Percentiles rank a stretch among this genome's conserved stretches.
phyloP scores from a whole-genome alignment of 75 land plant species.

The Ceratopteris richardii region DNA sequence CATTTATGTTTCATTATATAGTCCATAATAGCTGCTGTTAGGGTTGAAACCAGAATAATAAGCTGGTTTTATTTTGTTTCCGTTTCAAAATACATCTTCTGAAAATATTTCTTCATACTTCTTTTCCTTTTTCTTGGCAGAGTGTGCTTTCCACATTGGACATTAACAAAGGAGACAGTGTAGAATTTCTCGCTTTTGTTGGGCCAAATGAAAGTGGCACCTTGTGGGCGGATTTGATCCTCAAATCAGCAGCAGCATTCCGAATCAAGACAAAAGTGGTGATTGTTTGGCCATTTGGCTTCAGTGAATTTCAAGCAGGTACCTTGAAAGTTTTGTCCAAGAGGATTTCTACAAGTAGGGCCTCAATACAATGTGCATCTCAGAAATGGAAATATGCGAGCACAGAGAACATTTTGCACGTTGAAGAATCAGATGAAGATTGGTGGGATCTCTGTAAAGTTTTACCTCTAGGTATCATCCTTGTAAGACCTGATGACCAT shows the following conservation, averaged over 20 bases:
- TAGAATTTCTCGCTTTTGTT: constrained; percentile 65
- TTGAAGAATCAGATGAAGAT: constrained; percentile 37
- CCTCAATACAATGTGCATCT: constrained; percentile 5
- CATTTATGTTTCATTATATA: no score
- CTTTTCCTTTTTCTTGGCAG: constrained; percentile 18
- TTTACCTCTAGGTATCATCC: constrained; percentile 50
- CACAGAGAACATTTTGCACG: constrained; percentile 28
- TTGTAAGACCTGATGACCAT: constrained; percentile 93
- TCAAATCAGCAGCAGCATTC: constrained; percentile 32
- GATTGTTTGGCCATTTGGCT: constrained; percentile 57
- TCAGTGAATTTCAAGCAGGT: neutral
- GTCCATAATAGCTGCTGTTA: no score
- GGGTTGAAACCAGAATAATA: no score
- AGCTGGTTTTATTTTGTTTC: no score
- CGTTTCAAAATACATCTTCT: no score
- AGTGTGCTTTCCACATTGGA: constrained; percentile 64
- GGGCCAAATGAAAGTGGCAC: constrained; percentile 42
- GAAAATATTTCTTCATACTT: no score
- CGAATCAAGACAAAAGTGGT: constrained; percentile 36
- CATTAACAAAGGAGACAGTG: constrained; percentile 39
- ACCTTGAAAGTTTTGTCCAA: neutral
- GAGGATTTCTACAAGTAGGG: neutral
- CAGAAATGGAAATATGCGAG: constrained; percentile 15
- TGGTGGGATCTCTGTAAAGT: constrained; percentile 84
- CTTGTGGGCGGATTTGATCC: constrained; percentile 43